These are phyloP conservation scores for Venturia asperata DNA, from an alignment of 2,329 filamentous ascomycete species.

Conservation along the genomic window DNA sequence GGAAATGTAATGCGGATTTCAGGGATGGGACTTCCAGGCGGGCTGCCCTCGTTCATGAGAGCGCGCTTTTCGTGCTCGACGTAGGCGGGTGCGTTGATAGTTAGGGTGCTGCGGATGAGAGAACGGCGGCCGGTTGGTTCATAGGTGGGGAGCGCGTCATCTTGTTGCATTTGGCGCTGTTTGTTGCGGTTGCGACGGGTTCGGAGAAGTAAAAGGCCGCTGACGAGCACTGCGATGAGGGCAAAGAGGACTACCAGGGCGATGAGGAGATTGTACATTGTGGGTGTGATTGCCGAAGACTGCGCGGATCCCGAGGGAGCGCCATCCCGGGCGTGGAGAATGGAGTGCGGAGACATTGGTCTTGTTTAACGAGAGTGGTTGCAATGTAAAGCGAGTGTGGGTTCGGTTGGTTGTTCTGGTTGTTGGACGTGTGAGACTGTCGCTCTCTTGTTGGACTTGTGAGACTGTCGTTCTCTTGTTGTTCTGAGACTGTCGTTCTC, in stretches of 20 bases:
- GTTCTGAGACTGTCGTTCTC: too few relatives aligned
- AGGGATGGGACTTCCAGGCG: constrained; percentile 73
- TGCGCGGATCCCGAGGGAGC: neutral
- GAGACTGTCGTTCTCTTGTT: too few relatives aligned
- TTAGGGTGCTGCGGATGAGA: constrained; percentile 44
- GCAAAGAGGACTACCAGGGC: constrained; percentile 71
- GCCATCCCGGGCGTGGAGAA: neutral
- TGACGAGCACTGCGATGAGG: constrained; percentile 60
- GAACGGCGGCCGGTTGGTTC: constrained; percentile 42
- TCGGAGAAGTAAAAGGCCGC: constrained; percentile 64
- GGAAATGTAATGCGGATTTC: constrained; percentile 99
- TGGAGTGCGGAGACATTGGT: neutral
- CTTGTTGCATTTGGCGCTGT: constrained; percentile 52
- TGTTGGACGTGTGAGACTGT: neutral
- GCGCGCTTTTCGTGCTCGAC: constrained; percentile 74
- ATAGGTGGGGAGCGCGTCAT: constrained; percentile 52
- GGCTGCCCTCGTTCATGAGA: constrained; percentile 66
- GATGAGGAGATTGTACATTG: constrained; percentile 71
- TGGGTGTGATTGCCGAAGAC: constrained; percentile 28
- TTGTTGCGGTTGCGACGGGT: constrained; percentile 48
- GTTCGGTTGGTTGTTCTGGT: neutral
- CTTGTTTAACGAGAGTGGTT: neutral
- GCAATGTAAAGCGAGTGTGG: neutral
- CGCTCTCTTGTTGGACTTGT: too few relatives aligned
- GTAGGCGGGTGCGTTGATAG: constrained; percentile 47